Base-by-base conservation (phyloP, 202 grass and related monocot genomes). In the Zoysia matrella region DNA sequence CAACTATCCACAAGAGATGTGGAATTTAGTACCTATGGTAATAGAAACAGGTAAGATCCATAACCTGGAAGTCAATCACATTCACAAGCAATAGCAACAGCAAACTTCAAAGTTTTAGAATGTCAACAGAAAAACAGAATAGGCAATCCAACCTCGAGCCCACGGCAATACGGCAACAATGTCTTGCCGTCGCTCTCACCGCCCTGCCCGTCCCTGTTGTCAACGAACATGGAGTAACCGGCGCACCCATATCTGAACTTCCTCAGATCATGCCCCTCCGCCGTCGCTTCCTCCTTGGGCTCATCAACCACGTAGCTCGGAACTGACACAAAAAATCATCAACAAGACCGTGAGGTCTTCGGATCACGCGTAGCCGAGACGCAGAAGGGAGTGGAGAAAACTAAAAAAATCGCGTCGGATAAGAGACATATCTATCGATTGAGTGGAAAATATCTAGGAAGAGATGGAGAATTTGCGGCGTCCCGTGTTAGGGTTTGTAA, bases 161-260 rank as follows among this genome's bases (percentile, higher is more conserved):
- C 96, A 69, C 85, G 89, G 81, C 96, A 99, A 85, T 90, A 95
- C n/a, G 96, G 96, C 81, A 99, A 39, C 69, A 92, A 47, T 7
- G 86, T 84, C 79, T 87, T 88, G 64, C 86, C 71, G 39, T 94
- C 93, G 36, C 77, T 55, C 65, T 82, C 76, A 6, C 85, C 89
- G 40, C 73, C 36, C 11, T 65, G 69, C 53, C 79, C 74, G 40
- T 87, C 88, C 58, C 79, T 90, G 30, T 83, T 88, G 60, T 95
- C 87, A 41, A 94, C 70, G 46, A 91, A 99, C 55, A 99, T 86
- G 14, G 96, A 99, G 70, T 96, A 94, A 54, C 96, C 96, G 40
- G 92, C 91, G 78, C 96, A 99, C 4, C 89, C 76, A 71, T 92
- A 99, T 54, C 93, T 96, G 74, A 96, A 99, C 77, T 87, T 85